Evolutionary conservation across 2,329 filamentous ascomycete genomes (phyloP).

Genomic region (Penicillium sumatraense): DNA sequence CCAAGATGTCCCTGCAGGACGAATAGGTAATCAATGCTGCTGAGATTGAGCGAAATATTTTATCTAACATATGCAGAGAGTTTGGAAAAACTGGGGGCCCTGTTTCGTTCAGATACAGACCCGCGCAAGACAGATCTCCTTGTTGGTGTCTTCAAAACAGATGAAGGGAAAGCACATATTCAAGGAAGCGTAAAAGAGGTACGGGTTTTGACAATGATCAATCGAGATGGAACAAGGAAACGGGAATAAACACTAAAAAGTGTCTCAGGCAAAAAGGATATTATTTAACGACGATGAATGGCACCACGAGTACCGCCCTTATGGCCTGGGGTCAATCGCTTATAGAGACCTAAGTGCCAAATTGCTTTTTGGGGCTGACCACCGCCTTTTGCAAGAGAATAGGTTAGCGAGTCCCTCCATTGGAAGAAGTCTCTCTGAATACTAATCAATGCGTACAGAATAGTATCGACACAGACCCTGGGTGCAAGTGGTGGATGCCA

Average conservation of each 20-base stretch:
- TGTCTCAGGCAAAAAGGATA: slow-evolving; percentile 13
- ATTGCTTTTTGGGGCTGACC: slow-evolving; percentile 15
- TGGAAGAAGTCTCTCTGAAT: not conserved
- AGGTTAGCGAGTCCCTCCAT: not conserved
- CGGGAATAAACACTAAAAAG: not conserved
- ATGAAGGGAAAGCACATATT: slow-evolving; percentile 17
- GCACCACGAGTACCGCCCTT: slow-evolving; percentile 21
- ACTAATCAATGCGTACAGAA: not conserved
- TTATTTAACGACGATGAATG: slow-evolving; percentile 18
- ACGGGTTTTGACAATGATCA: not conserved
- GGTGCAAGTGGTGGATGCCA: slow-evolving; percentile 20
- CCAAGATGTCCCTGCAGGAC: slow-evolving; percentile 10
- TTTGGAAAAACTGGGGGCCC: not conserved
- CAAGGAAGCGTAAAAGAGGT: slow-evolving; percentile 18
- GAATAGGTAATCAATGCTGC: slow-evolving; percentile 8
- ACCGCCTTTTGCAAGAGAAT: slow-evolving; percentile 17
- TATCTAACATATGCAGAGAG: slow-evolving; percentile 5
- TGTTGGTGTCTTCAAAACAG: slow-evolving; percentile 19
- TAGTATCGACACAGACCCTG: slow-evolving; percentile 16
- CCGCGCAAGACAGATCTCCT: slow-evolving; percentile 16
- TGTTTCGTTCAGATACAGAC: slow-evolving; percentile 16
- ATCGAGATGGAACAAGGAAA: not conserved
- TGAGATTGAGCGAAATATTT: not conserved
- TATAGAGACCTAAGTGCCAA: slow-evolving; percentile 15
- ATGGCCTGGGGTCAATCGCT: slow-evolving; percentile 8